phyloP scores from a whole-genome alignment of 371 early-diverging fungal species.

The Cokeromyces recurvatus region DNA sequence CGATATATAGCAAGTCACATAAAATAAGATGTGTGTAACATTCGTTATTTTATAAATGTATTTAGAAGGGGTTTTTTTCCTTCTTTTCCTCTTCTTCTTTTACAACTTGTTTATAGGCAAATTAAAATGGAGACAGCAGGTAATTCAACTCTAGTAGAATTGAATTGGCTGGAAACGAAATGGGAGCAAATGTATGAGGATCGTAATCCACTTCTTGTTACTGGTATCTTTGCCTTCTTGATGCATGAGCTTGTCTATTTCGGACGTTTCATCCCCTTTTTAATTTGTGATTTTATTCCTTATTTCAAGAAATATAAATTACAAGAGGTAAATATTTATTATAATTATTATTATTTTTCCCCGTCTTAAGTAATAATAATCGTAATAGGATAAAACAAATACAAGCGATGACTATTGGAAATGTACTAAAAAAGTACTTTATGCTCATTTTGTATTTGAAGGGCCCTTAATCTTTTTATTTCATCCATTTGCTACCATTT shows the following conservation, averaged over 20 bases:
- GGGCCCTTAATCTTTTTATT: conserved; percentile 86
- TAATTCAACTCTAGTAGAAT: no score
- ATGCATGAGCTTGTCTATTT: conserved; percentile 81
- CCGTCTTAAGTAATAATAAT: no score
- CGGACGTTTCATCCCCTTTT: conserved; percentile 73
- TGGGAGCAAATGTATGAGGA: conserved; percentile 72
- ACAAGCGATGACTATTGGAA: conserved; percentile 69
- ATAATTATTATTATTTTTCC: no score
- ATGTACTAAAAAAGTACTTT: conserved; percentile 69
- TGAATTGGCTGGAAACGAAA: conserved; percentile 21
- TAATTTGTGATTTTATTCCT: conserved; percentile 71
- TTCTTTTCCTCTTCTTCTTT: not conserved
- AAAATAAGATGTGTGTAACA: no score
- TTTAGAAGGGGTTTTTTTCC: no score
- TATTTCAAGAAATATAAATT: conserved; percentile 79
- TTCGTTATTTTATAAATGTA: no score
- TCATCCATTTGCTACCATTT: conserved; percentile 75
- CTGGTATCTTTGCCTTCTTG: conserved; percentile 61
- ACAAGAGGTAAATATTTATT: conserved; percentile 53
- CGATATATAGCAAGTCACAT: no score
- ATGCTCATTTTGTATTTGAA: conserved; percentile 75
- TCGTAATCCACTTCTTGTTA: conserved; percentile 65
- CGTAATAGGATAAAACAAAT: conserved; percentile 59
- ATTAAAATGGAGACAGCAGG: conserved; percentile 12
- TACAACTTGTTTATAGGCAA: not conserved